phyloP scores from a whole-genome alignment of 192 early-diverging fungal genomes.

The Coemansia sp. region DNA sequence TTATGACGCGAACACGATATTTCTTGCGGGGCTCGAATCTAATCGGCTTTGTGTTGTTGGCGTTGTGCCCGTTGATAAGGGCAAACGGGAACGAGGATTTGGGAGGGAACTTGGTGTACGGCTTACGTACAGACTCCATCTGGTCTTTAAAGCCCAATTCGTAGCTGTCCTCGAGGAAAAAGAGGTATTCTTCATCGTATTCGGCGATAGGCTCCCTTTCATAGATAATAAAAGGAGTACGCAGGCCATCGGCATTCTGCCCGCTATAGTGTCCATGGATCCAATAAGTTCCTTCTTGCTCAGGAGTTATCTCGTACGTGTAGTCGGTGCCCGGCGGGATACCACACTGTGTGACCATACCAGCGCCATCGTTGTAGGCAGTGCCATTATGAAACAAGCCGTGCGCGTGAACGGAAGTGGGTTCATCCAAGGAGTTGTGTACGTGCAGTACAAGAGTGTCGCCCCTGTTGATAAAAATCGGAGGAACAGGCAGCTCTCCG shows the following conservation, averaged over 20 bases:
- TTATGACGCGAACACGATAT: constrained; percentile 22
- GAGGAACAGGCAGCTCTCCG: constrained; percentile 58
- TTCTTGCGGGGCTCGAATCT: constrained; percentile 7
- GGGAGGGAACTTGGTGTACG: constrained; percentile 24
- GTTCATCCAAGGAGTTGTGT: constrained; percentile 56
- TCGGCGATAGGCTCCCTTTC: constrained; percentile 48
- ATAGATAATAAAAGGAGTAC: constrained; percentile 68
- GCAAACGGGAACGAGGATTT: background rate
- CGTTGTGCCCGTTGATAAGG: constrained; percentile 23
- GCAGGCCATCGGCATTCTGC: constrained; percentile 78
- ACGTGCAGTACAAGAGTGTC: constrained; percentile 34
- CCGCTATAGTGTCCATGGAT: constrained; percentile 64
- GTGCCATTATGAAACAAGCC: constrained; percentile 75
- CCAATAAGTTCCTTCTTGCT: constrained; percentile 81
- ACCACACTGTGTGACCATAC: constrained; percentile 68
- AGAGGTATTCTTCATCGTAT: constrained; percentile 67
- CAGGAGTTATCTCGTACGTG: constrained; percentile 65
- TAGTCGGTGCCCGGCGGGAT: constrained; percentile 64
- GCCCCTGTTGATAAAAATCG: constrained; percentile 12
- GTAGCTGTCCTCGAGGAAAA: constrained; percentile 72
- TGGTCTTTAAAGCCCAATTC: constrained; percentile 17
- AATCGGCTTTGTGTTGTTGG: constrained; percentile 8
- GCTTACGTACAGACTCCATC: constrained; percentile 45
- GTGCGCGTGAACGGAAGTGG: constrained; percentile 67
- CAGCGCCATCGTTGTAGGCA: constrained; percentile 65